Evolutionary conservation across 768 basidiomycete genomes (phyloP), one percentile per base, ranked within the genome.

Genomic region (Naganishia kalamii): DNA sequence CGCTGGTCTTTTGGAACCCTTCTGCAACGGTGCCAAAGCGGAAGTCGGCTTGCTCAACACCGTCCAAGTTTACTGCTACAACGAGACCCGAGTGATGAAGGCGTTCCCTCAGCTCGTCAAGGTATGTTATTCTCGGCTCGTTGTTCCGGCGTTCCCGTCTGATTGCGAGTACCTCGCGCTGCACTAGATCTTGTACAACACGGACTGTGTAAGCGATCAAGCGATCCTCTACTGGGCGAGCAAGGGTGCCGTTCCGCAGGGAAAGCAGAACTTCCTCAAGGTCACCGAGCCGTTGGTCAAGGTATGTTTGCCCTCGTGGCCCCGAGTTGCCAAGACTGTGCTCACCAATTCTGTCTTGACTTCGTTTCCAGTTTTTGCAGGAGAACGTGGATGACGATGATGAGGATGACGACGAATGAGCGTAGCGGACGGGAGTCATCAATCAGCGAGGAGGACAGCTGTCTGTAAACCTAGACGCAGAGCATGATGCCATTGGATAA

Each of bases 151-250:
- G n/a, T n/a, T n/a, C n/a, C n/a, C n/a, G n/a, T n/a, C n/a, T n/a
- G n/a, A n/a, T n/a, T n/a, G n/a, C 25, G 29, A 15, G 6, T 61
- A 27, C 41, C 33, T 29, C 29, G 29, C 7, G 13, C 27, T 12
- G 21, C 13, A 8, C n/a, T 37, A 57, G 54, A 27, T 54, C 49
- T 82, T 97, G 78, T 97, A 96, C 81, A 93, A 93, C 81, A 87
- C 89, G 73, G 94, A 99, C 72, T 92, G 92, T 79, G 84, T 97
- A 71, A 89, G 92, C 62, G 92, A 93, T 74, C 88, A 93, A 75
- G 92, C 93, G 67, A 93, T 99, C 74, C 88, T 97, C 66, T 98
- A 96, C 79, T 99, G 94, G 94, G 83, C 91, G 79, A 87, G 90
- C 80, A 99, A 99, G 80, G 94, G 96, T 59, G 88, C 92, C 51